These are phyloP conservation scores for Metschnikowia proteae DNA, from an alignment of 805 yeast species.

Conservation along the genomic window DNA sequence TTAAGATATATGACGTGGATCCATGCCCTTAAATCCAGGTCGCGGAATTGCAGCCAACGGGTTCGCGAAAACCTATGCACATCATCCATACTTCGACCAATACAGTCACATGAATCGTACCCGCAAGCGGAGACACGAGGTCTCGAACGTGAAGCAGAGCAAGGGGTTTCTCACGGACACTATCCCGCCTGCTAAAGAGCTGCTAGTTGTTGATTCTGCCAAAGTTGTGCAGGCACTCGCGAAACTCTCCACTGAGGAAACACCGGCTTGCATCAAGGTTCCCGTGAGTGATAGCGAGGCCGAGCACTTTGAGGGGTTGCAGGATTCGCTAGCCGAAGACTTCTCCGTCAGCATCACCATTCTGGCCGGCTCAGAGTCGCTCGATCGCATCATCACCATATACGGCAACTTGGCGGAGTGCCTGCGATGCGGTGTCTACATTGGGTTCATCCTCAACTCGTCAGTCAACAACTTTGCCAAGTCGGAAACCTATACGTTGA, in stretches of 20 bases:
- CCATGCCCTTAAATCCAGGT: background rate
- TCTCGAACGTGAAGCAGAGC: background rate
- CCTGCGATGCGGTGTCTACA: conserved; percentile 24
- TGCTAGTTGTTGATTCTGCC: conserved; percentile 21
- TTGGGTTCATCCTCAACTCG: conserved; percentile 25
- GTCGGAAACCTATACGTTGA: conserved; percentile 27
- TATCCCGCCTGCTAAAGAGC: background rate
- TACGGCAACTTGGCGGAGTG: conserved; percentile 24
- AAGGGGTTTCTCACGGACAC: background rate
- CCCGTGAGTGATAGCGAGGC: conserved; percentile 27
- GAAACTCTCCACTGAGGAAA: conserved; percentile 13
- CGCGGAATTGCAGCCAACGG: conserved; percentile 3
- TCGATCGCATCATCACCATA: conserved; percentile 31
- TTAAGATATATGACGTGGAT: background rate
- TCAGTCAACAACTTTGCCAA: conserved; percentile 25
- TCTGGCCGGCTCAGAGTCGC: conserved; percentile 2
- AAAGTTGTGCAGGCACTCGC: conserved; percentile 25
- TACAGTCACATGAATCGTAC: background rate
- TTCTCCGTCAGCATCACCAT: conserved; percentile 1
- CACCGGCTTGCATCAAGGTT: conserved; percentile 17
- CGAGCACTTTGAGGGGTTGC: conserved; percentile 19
- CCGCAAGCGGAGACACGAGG: conserved; percentile 10
- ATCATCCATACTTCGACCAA: background rate
- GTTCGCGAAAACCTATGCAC: conserved; percentile 1
- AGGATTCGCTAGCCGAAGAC: conserved; percentile 17